phyloP scores from a whole-genome alignment of 163 green algal genomes.

The Chloroidium sp. region DNA sequence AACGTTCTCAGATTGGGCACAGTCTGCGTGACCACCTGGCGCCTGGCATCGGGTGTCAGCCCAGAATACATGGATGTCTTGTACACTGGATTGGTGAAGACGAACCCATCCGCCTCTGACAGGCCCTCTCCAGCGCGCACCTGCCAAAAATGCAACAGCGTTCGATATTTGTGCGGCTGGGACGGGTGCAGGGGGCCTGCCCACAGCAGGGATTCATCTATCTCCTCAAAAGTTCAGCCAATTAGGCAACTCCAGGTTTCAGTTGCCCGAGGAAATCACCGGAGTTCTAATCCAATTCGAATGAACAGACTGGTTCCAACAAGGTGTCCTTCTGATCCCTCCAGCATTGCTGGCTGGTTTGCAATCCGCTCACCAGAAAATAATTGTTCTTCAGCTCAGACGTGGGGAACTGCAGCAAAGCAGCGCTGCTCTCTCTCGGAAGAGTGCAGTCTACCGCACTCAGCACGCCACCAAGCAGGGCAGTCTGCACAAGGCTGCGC shows the following conservation, averaged over 20 bases:
- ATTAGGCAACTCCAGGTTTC: no score
- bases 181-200: no score
- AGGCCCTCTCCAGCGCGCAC: constrained; percentile 42
- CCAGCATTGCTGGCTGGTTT: no score
- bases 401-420: constrained; percentile 37
- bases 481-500: no score
- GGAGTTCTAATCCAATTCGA: not conserved
- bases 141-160: constrained; percentile 8
- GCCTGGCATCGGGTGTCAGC: constrained; percentile 34
- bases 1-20: no score
- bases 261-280: not conserved
- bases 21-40: constrained; percentile 24
- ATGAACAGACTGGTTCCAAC: not conserved
- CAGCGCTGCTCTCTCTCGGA: not conserved
- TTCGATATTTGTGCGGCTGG: no score
- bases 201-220: no score
- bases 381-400: constrained; percentile 38
- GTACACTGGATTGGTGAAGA: constrained; percentile 45
- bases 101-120: constrained; percentile 29
- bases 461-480: no score
- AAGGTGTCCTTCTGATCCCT: not conserved
- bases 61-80: constrained; percentile 31
- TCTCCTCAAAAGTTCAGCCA: no score
- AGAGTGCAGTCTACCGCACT: no score
- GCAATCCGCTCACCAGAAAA: constrained; percentile 19